A percentile compares a stretch with the other conserved stretches of the same genome.
Conservation (phyloP, 1,284 basidiomycete species). For the Rhodotorula sp. region DNA sequence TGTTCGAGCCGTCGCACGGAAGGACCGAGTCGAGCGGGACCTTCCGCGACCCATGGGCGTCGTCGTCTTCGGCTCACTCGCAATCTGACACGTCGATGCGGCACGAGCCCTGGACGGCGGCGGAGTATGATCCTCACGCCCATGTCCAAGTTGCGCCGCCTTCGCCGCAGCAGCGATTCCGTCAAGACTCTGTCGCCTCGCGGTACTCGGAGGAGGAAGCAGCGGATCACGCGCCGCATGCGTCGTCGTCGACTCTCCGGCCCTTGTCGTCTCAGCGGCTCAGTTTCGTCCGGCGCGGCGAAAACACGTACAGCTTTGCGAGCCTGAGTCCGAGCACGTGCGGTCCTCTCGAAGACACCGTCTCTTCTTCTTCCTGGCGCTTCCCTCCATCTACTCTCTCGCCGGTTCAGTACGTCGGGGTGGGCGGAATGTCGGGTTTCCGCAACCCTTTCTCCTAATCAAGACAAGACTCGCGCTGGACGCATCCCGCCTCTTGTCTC, state of each 20-base stretch:
- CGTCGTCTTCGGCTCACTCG: constrained; percentile 3
- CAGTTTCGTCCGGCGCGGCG: constrained; percentile 3
- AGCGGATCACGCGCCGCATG: not conserved
- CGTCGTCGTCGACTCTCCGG: not conserved
- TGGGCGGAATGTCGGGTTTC: constrained; percentile 25
- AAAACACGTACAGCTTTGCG: constrained; percentile 9
- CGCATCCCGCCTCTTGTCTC: too few species aligned
- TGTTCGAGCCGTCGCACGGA: not conserved
- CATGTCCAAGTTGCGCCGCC: not conserved
- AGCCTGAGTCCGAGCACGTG: constrained; percentile 2
- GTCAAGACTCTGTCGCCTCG: constrained; percentile 11
- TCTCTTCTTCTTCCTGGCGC: not conserved
- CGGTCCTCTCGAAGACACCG: not conserved
- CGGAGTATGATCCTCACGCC: too few species aligned
- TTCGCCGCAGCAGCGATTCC: not conserved
- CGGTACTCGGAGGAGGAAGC: constrained; percentile 2
- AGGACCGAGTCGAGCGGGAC: not conserved
- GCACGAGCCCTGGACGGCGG: not conserved
- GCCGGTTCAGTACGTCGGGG: constrained; percentile 2
- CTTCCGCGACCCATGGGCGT: constrained; percentile 10
- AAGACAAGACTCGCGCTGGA: too few species aligned
- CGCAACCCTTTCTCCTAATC: constrained; percentile 24
- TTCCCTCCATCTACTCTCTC: not conserved
- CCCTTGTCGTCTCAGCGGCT: not conserved
- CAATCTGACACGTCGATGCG: not conserved